Conservation (phyloP, 1,284 basidiomycete genomes). For the Ustilago trichophora region DNA sequence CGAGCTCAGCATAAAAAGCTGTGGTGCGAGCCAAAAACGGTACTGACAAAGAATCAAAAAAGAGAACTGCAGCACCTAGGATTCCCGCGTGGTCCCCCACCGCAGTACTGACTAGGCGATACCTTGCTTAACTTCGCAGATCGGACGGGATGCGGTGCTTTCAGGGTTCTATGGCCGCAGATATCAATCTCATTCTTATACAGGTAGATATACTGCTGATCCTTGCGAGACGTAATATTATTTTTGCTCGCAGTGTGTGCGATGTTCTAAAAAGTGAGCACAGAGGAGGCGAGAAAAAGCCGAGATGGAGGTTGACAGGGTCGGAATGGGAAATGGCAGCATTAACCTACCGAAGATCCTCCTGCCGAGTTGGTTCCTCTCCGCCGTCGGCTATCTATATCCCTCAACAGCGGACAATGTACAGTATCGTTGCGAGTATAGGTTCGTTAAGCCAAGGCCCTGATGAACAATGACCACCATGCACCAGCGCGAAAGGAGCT, state of each 20-base stretch:
- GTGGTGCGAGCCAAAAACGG: too few species aligned
- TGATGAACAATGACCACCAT: too few species aligned
- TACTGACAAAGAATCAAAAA: neutral
- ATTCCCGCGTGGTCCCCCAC: slow-evolving; percentile 85
- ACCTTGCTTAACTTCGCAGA: slow-evolving; percentile 82
- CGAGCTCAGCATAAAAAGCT: too few species aligned
- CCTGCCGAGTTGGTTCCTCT: slow-evolving; percentile 2
- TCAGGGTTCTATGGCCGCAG: slow-evolving; percentile 80
- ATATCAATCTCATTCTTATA: slow-evolving; percentile 64
- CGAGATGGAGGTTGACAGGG: neutral
- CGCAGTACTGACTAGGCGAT: slow-evolving; percentile 83
- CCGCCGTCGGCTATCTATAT: slow-evolving; percentile 1
- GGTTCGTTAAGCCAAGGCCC: too few species aligned
- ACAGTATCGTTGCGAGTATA: too few species aligned
- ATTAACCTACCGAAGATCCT: slow-evolving; percentile 20
- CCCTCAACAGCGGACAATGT: neutral
- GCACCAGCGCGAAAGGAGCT: neutral
- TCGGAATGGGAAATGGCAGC: neutral
- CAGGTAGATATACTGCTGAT: too few species aligned
- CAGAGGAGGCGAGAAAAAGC: neutral
- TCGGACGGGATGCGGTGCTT: slow-evolving; percentile 83
- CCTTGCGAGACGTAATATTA: too few species aligned
- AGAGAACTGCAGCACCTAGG: slow-evolving; percentile 79
- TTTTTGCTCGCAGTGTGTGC: too few species aligned
- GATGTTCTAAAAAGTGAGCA: neutral